Evolutionary conservation across 768 basidiomycete species (phyloP).

Genomic region (Suillus hirtellus): DNA sequence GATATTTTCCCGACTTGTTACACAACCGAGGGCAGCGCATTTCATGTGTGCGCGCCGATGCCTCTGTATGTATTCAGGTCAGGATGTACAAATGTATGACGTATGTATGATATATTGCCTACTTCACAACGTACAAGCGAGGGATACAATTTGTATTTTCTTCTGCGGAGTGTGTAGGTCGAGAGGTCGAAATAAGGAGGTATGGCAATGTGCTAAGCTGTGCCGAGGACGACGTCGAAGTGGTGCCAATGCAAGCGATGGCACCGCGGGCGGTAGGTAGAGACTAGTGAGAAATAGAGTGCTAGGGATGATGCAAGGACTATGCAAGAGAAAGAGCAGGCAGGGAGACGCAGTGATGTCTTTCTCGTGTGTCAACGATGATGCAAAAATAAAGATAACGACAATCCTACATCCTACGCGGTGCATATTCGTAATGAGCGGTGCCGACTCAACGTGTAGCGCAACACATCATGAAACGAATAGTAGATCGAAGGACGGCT

Average conservation of each 20-base stretch:
- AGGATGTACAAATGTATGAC: slow-evolving; percentile 2
- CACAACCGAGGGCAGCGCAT: not conserved
- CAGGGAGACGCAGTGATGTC: not conserved
- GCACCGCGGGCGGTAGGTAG: not conserved
- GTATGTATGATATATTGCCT: slow-evolving; percentile 7
- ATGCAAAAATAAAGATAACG: slow-evolving; percentile 4
- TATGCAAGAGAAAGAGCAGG: not conserved
- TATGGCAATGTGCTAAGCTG: not conserved
- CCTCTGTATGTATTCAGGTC: slow-evolving; percentile 5
- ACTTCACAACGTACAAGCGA: slow-evolving; percentile 8
- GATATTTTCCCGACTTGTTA: not conserved
- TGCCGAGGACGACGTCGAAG: not conserved
- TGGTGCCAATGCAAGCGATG: not conserved
- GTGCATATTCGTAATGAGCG: not conserved
- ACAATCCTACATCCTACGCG: slow-evolving; percentile 2
- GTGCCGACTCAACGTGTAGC: not conserved
- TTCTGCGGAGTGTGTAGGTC: not conserved
- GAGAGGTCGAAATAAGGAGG: not conserved
- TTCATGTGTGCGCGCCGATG: slow-evolving; percentile 1
- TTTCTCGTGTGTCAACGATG: slow-evolving; percentile 3
- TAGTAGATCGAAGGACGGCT: slow-evolving; percentile 12
- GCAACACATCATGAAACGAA: slow-evolving; percentile 17
- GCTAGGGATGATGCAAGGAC: slow-evolving; percentile 5
- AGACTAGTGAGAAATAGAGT: not conserved
- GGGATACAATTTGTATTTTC: slow-evolving; percentile 6